Evolutionary conservation across 192 early-diverging fungal species (phyloP), one percentile per base, ranked within the genome.

Genomic region (Chytriomyces hyalinus): DNA sequence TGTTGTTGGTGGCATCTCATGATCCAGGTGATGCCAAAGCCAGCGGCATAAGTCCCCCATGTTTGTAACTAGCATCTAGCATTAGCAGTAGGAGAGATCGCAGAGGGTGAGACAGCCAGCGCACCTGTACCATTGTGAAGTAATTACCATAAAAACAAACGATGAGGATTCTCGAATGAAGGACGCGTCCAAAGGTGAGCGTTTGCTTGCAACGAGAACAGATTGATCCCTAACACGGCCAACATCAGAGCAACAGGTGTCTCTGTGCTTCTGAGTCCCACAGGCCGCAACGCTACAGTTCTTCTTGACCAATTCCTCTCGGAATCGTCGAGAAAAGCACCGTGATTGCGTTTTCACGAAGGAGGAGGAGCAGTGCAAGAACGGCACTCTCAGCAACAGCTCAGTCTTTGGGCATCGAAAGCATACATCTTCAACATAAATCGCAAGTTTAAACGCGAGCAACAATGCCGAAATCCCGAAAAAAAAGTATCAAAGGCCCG

Each of bases 341-440:
- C 36, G 6, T 50, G 6, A 10, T 78, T 5, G 51, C 44, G 13
- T 63, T 78, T 26, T 78, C 77, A 6, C 47, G 61, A 8, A 49
- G 24, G 72, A 78, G 26, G n/a, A n/a, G n/a, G n/a, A 46, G 13
- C 1, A 26, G 1, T 17, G 57, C 46, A 6, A 62, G 65, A 57
- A 53, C 2, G n/a, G 49, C 15, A 1, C 4, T 70, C 13, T 9
- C 57, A 11, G 45, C 8, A 15, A n/a, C 15, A n/a, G 63, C 77
- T 10, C 7, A n/a, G 8, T 51, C 1, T 6, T 20, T 61, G 20
- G 77, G 69, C 47, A 50, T 78, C 0, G 28, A 43, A 0, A 49
- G 57, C 3, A 72, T 69, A 0, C 77, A 78, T 50, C 69, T 78
- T 26, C 24, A 26, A 26, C 24, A 26, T 26, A 26, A 26, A 26